Percentiles rank a stretch among this genome's conserved stretches.
Evolutionary conservation across 75 land plant genomes (phyloP).

Genomic region (Sequoiadendron giganteum): DNA sequence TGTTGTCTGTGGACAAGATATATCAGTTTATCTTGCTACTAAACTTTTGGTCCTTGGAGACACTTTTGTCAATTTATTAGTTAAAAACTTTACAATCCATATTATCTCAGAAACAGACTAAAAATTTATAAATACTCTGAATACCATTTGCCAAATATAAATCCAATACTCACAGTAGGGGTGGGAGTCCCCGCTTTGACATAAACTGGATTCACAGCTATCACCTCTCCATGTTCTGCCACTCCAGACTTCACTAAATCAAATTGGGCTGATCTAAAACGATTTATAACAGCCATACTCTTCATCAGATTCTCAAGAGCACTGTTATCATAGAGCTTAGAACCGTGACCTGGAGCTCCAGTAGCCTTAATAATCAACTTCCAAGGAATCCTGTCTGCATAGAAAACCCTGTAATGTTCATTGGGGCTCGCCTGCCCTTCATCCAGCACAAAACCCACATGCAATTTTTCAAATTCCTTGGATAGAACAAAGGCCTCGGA

Average conservation of each 20-base stretch:
- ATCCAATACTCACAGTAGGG: slow-evolving; percentile 43
- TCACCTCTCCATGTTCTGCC: slow-evolving; percentile 62
- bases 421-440: slow-evolving; percentile 69
- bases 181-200: slow-evolving; percentile 84
- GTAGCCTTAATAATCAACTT: slow-evolving; percentile 44
- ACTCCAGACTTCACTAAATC: slow-evolving; percentile 74
- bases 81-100: not conserved
- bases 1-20: not conserved
- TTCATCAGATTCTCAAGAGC: slow-evolving; percentile 87
- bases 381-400: slow-evolving; percentile 76
- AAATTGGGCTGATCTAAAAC: slow-evolving; percentile 72
- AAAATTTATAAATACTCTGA: not conserved
- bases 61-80: not conserved
- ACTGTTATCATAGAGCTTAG: slow-evolving; percentile 73
- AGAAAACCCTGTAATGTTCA: slow-evolving; percentile 71
- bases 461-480: slow-evolving; percentile 48
- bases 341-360: slow-evolving; percentile 86
- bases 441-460: slow-evolving; percentile 74
- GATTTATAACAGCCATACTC: slow-evolving; percentile 64
- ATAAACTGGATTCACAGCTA: slow-evolving; percentile 79
- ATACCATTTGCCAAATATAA: not conserved
- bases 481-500: slow-evolving; percentile 37
- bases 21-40: not conserved
- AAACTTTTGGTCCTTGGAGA: not conserved
- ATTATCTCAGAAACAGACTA: not conserved